These are phyloP conservation scores for Xylaria sp. DNA, from an alignment of 495 filamentous ascomycete species.

Conservation along the genomic window DNA sequence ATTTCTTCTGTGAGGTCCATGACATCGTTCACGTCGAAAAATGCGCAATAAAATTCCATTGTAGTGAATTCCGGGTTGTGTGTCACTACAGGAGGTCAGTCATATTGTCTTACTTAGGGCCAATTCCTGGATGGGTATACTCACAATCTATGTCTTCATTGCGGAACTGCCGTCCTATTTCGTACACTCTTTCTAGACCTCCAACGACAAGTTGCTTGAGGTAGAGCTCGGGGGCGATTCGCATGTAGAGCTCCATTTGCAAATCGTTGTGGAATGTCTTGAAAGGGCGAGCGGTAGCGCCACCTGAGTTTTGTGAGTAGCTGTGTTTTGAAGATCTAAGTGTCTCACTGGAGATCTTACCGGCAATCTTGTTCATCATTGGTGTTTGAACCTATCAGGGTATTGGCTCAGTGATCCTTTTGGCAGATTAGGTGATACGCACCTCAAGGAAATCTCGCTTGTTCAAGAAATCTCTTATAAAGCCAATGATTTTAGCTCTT, in stretches of 20 bases:
- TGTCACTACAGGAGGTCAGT: conserved; percentile 57
- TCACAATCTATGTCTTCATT: conserved; percentile 88
- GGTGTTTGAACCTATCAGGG: conserved; percentile 78
- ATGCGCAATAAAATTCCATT: conserved; percentile 96
- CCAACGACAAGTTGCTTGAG: conserved; percentile 96
- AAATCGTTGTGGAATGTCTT: conserved; percentile 93
- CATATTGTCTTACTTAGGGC: not conserved
- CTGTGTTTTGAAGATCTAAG: not conserved
- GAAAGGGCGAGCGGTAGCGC: conserved; percentile 96
- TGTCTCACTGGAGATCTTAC: conserved; percentile 6
- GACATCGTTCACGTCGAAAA: conserved; percentile 89
- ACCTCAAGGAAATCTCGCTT: conserved; percentile 79
- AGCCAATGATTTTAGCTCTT: conserved; percentile 82
- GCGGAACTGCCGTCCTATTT: conserved; percentile 89
- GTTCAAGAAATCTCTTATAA: conserved; percentile 87
- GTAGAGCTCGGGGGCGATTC: conserved; percentile 93
- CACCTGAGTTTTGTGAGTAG: conserved; percentile 51
- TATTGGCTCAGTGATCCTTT: not conserved
- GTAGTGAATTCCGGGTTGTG: conserved; percentile 99
- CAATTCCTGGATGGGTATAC: not conserved
- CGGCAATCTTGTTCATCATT: conserved; percentile 95
- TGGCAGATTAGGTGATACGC: not conserved
- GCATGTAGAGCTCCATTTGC: conserved; percentile 90
- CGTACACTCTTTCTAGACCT: conserved; percentile 90
- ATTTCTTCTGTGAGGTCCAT: conserved; percentile 96